Evolutionary conservation across 352 stramenopile species (phyloP).

Genomic region (Globisporangium rhizosaccharum): DNA sequence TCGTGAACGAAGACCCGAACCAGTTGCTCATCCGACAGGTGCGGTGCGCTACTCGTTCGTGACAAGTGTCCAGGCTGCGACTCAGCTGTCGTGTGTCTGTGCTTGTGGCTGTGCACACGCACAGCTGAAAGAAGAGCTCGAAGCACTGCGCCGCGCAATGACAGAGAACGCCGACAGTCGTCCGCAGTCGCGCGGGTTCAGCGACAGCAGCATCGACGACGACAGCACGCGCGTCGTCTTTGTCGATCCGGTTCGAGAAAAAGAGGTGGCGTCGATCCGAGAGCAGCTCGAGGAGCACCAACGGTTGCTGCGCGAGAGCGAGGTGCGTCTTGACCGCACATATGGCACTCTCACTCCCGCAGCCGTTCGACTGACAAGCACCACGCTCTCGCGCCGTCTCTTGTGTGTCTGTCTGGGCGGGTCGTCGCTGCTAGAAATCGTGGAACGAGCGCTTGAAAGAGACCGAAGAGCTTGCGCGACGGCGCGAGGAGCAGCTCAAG

Average conservation of each 20-base stretch:
- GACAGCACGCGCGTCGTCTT: conserved; percentile 15
- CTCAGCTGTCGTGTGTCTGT: background rate
- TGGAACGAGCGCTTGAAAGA: conserved; percentile 77
- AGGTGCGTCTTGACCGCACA: conserved; percentile 24
- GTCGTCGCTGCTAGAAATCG: conserved; percentile 41
- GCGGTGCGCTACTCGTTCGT: background rate
- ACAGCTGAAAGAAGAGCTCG: conserved; percentile 77
- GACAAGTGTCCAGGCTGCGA: background rate
- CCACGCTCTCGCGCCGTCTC: background rate
- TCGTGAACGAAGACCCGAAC: conserved; percentile 91
- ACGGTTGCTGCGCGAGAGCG: conserved; percentile 63
- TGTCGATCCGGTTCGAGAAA: conserved; percentile 43
- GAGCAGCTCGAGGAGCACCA: conserved; percentile 80
- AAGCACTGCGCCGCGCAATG: conserved; percentile 63
- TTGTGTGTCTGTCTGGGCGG: background rate
- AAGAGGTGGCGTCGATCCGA: conserved; percentile 51
- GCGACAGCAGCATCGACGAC: conserved; percentile 15
- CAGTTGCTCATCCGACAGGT: conserved; percentile 81
- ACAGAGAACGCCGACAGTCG: conserved; percentile 53
- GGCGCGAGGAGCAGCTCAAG: conserved; percentile 78
- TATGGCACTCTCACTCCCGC: no score
- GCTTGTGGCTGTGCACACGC: background rate
- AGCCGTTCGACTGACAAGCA: no score
- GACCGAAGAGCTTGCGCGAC: conserved; percentile 74
- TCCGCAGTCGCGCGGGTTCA: conserved; percentile 40